These are phyloP conservation scores for Cucumis melo DNA, from an alignment of 306 rosid species.

Conservation along the genomic window DNA sequence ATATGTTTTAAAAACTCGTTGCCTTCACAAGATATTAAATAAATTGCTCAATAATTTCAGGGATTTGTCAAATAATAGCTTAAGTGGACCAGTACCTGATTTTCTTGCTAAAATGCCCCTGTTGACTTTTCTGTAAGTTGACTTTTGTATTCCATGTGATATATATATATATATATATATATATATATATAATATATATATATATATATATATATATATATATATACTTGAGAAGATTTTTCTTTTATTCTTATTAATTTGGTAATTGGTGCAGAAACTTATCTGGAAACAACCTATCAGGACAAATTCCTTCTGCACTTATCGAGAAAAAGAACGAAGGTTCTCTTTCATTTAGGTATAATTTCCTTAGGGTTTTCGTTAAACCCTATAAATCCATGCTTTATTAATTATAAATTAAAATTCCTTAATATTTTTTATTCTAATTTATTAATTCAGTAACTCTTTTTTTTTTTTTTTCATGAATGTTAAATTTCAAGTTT, in stretches of 20 bases:
- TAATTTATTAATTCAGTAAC: no score
- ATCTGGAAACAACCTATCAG: not conserved
- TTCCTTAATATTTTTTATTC: not conserved
- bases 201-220: no score
- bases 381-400: not conserved
- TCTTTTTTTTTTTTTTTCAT: not conserved
- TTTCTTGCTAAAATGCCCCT: not conserved
- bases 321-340: not conserved
- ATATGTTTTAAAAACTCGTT: not conserved
- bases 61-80: slow-evolving; percentile 4
- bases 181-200: no score
- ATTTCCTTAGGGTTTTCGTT: not conserved
- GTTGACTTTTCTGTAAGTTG: not conserved
- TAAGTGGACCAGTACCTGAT: not conserved
- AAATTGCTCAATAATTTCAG: not conserved
- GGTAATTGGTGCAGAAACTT: not conserved
- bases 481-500: slow-evolving; percentile 6
- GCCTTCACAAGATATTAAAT: not conserved
- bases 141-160: not conserved
- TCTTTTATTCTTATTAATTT: no score
- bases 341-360: not conserved
- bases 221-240: no score
- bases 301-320: not conserved
- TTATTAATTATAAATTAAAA: not conserved
- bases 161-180: no score